Percentiles rank a stretch among this genome's conserved stretches.
phyloP scores from a whole-genome alignment of 2,329 filamentous ascomycete species.

The Truncatella angustata region DNA sequence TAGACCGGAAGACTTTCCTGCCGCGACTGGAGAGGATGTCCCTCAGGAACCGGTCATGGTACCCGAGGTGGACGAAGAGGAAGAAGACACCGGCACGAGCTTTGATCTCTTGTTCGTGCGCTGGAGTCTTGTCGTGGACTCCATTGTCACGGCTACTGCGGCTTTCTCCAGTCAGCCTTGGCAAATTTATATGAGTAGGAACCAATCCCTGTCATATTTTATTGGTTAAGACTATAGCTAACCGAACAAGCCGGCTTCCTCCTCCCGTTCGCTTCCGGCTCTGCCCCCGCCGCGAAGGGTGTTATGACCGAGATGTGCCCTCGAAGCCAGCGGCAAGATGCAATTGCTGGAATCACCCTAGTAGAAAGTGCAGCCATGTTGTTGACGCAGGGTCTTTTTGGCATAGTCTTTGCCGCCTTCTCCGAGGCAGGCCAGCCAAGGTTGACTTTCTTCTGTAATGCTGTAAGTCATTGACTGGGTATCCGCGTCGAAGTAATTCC shows the following conservation, averaged over 20 bases:
- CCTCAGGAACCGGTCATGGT: constrained; percentile 23
- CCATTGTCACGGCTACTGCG: constrained; percentile 59
- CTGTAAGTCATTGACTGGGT: constrained; percentile 38
- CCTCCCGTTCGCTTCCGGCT: constrained; percentile 67
- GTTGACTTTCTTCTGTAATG: constrained; percentile 67
- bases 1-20: constrained; percentile 22
- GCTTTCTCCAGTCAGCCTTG: constrained; percentile 61
- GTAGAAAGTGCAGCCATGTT: constrained; percentile 68
- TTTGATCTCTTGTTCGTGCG: constrained; percentile 69
- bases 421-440: constrained; percentile 58
- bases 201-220: background rate
- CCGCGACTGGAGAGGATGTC: constrained; percentile 20
- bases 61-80: constrained; percentile 25
- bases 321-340: constrained; percentile 60
- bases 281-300: constrained; percentile 67
- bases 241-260: constrained; percentile 51
- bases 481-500: no score
- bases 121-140: constrained; percentile 65
- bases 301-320: constrained; percentile 72
- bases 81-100: constrained; percentile 25
- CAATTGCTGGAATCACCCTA: constrained; percentile 66
- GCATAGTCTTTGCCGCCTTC: constrained; percentile 63
- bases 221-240: no score
- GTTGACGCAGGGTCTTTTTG: constrained; percentile 64
- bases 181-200: constrained; percentile 64